A percentile compares a stretch with the other conserved stretches of the same genome.
These are phyloP conservation scores for Pistacia vera DNA, from an alignment of 345 rosid species.

Conservation along the genomic window DNA sequence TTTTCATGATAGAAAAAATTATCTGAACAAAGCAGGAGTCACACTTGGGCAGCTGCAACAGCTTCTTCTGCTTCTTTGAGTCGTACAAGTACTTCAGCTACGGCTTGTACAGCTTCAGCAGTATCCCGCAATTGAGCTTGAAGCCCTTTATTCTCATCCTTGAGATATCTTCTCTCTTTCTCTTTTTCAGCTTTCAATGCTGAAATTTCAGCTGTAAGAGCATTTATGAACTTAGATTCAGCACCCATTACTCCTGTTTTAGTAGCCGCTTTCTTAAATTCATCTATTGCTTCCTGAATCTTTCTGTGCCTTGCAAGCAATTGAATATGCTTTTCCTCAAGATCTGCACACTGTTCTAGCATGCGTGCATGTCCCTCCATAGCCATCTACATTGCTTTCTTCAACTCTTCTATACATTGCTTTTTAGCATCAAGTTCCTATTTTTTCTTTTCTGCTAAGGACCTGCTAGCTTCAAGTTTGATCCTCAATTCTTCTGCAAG, in stretches of 20 bases:
- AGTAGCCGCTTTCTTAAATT: conserved; percentile 90
- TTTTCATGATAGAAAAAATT: neutral
- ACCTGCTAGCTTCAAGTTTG: conserved; percentile 72
- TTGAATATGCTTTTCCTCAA: conserved; percentile 90
- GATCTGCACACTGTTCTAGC: conserved; percentile 97
- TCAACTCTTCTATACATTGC: conserved; percentile 81
- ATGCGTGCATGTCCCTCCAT: conserved; percentile 96
- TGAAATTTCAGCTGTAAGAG: conserved; percentile 92
- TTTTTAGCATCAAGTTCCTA: conserved; percentile 80
- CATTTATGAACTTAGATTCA: conserved; percentile 91
- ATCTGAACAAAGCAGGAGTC: no score
- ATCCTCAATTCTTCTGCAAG: conserved; percentile 81
- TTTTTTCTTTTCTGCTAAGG: conserved; percentile 58
- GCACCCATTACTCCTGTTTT: conserved; percentile 91
- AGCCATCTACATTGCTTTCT: conserved; percentile 93
- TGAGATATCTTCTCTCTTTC: conserved; percentile 78
- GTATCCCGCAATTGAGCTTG: conserved; percentile 90
- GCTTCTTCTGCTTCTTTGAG: conserved; percentile 97
- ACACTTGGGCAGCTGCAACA: conserved; percentile 65
- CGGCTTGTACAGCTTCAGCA: conserved; percentile 98
- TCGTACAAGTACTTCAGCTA: conserved; percentile 91
- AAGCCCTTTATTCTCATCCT: conserved; percentile 89
- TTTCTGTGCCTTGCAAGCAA: conserved; percentile 90
- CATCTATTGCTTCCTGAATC: conserved; percentile 90
- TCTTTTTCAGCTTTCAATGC: conserved; percentile 84